phyloP scores from a whole-genome alignment of 371 early-diverging fungal genomes.

The Entomophthora muscae region DNA sequence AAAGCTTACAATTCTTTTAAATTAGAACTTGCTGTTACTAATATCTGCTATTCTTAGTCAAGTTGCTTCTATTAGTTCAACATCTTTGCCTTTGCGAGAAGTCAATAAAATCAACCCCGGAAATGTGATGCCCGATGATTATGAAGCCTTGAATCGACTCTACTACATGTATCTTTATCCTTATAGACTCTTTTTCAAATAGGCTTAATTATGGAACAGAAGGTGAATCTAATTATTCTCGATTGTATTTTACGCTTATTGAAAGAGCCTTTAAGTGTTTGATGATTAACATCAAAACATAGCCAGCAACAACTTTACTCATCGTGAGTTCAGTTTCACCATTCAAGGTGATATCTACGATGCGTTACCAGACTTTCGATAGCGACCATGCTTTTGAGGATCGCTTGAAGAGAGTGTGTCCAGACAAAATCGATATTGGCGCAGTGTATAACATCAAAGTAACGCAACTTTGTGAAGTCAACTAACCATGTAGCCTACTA shows the following conservation, averaged over 20 bases:
- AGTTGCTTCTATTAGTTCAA: neutral
- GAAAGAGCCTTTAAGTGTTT: neutral
- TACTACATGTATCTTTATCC: slow-evolving; percentile 82
- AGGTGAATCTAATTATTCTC: slow-evolving; percentile 11
- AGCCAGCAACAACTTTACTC: slow-evolving; percentile 39
- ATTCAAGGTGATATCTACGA: slow-evolving; percentile 54
- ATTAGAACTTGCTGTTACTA: neutral
- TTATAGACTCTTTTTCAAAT: slow-evolving; percentile 42
- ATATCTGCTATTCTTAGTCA: no score
- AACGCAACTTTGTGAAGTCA: slow-evolving; percentile 1
- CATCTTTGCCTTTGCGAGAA: neutral
- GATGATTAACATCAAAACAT: neutral
- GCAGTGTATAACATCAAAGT: slow-evolving; percentile 76
- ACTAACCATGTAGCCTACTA: slow-evolving; percentile 40
- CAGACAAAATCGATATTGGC: slow-evolving; percentile 95
- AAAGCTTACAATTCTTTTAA: neutral
- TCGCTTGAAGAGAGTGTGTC: slow-evolving; percentile 52
- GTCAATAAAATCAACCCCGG: neutral
- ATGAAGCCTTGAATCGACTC: neutral
- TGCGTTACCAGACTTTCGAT: slow-evolving; percentile 79
- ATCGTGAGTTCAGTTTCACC: slow-evolving; percentile 92
- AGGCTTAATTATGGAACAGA: slow-evolving; percentile 75
- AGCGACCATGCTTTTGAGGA: slow-evolving; percentile 48
- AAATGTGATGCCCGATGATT: neutral
- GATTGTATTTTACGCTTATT: neutral